Evolutionary conservation across 345 rosid species (phyloP), one percentile per base, ranked within the genome.

Genomic region (Syzygium jambos): DNA sequence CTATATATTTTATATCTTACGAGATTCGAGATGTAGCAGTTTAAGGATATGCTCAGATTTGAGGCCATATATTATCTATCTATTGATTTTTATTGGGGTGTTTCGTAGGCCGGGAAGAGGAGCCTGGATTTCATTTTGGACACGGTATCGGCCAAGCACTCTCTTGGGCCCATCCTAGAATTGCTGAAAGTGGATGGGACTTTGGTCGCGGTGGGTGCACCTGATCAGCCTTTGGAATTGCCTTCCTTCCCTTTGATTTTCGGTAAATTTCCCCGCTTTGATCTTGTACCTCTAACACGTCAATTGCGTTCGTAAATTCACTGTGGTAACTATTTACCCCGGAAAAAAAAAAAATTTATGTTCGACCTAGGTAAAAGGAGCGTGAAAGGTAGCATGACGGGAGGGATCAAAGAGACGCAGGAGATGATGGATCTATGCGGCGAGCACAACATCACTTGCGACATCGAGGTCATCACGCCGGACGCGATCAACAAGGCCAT

Each of bases 381-480:
- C 1, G 91, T 93, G 87, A 93, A 90, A 84, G 95, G 96, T 1
- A 92, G 93, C 92, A 92, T 94, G 82, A 92, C 88, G 13, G 95
- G 97, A 51, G 90, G 92, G 38, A 92, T 92, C 30, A 90, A 46
- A 51, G 96, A 95, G 89, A 94, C 93, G 1, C 95, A 93, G 87
- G 95, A 94, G 87, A 93, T 92, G 94, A 87, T 93, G 95, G 91
- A 94, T 55, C 49, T 92, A 84, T 93, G 95, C 54, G 94, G 94
- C 13, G 87, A 92, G 61, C 88, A 91, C 86, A 93, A 92, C 86
- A 92, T 95, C 27, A 91, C 92, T 0, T 92, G 94, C 78, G 94
- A 94, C 77, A 41, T 93, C 38, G 97, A 94, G 68, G 86, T 92
- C 53, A 84, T 93, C 14, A 87, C 86, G 56, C 93, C 93, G 1